Evolutionary conservation across 345 rosid genomes (phyloP), one percentile per base, ranked within the genome.

Genomic region (Aquilaria yunnanensis): DNA sequence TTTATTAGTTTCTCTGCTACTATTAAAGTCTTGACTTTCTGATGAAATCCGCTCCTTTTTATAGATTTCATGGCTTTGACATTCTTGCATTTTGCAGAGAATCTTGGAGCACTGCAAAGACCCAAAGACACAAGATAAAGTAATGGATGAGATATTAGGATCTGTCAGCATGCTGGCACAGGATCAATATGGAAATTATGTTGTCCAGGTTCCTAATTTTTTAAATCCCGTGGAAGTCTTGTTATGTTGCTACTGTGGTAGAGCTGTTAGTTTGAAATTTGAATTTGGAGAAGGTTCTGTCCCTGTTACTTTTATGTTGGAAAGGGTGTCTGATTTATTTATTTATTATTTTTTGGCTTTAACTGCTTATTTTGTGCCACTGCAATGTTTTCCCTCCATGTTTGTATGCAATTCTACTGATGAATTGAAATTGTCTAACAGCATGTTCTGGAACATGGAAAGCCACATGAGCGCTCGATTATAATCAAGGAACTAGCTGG

Each of bases 391-490:
- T 7, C 1, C 5, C 43, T 37, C 7, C 43, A 37, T 37, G 43
- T 37, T 3, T 37, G 43, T n/a, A 7, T 53, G 32, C 54, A 31
- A 43, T 4, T 12, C 8, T 49, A 14, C 23, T 65, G 46, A 48
- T 54, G 10, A 5, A 14, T 37, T 12, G 6, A 47, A 16, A 5
- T 61, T 23, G 34, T 51, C 47, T 66, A 6, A 70, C 77, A 82
- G 88, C 87, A 81, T 74, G 81, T 81, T 1, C 76, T 83, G 59
- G 82, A 80, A 85, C 83, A 79, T 54, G 88, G 84, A 59, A 78
- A 79, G 58, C 77, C 87, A 14, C 78, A 79, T 43, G 91, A 85
- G 55, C 79, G 85, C 2, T 67, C 84, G 31, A 57, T 77, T 12
- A 75, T 78, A 32, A 77, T 78, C 32, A 71, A 76, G 68, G 83